Base-by-base conservation (phyloP, 495 filamentous ascomycete genomes). In the Penicillium paxilli region DNA sequence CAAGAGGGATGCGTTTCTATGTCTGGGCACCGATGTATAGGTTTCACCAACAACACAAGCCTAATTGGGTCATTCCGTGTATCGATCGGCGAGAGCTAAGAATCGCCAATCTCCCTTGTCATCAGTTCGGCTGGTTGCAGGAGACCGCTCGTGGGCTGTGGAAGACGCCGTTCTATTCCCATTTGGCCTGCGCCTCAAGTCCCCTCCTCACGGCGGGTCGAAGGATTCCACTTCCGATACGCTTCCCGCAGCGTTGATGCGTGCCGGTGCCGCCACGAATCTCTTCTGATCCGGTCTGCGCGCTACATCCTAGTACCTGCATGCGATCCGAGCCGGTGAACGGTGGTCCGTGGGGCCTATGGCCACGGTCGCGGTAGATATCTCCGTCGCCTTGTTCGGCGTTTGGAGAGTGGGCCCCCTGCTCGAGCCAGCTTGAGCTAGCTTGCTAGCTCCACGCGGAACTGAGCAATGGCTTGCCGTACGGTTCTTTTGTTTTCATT, bases 241-340 rank as follows among this genome's bases (percentile, higher is more conserved):
- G 50, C 41, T n/a, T 49, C 23, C 25, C 40, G 47, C 55, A 45
- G 22, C 21, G 51, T 55, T 44, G 45, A 52, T 52, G 28, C 35
- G 19, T n/a, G 17, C 44, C 44, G 46, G 19, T n/a, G 17, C 44
- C 44, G 46, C 57, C 51, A 55, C 52, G 55, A 49, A 46, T 56
- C 21, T 10, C 41, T 46, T 28, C 12, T 52, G 21, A 52, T 49
- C 46, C 58, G 19, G 52, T 54, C 58, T 61, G 26, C 54, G 52
- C 53, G 48, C 55, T 55, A 62, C 58, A 65, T 65, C 62, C 59
- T 58, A 67, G 64, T 67, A 67, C 64, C 64, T 67, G 64, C 64
- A 67, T 62, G 56, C 64, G 64, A 67, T 63, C 64, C 64, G 64
- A 67, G 45, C 64, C 64, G 64, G 57, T 67, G 64, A 67, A 67